phyloP scores from a whole-genome alignment of 768 basidiomycete genomes.

The Rhodosporidiobolus sp. region DNA sequence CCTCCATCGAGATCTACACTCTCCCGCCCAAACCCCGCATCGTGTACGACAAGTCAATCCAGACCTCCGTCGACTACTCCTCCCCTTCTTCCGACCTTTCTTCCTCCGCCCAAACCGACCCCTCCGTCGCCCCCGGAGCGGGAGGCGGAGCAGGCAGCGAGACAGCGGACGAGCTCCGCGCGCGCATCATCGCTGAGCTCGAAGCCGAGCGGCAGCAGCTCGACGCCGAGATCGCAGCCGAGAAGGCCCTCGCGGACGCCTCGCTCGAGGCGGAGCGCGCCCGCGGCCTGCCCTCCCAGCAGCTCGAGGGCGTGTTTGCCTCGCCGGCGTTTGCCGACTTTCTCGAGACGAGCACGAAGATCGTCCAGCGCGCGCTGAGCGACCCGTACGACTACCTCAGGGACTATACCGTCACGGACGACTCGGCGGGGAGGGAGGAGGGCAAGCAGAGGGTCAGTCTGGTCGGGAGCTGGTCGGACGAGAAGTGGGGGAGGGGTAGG shows the following conservation, averaged over 20 bases:
- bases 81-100: constrained; percentile 19
- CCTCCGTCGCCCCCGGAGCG: constrained; percentile 53
- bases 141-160: constrained; percentile 83
- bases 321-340: constrained; percentile 91
- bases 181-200: constrained; percentile 64
- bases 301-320: constrained; percentile 73
- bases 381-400: constrained; percentile 95
- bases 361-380: constrained; percentile 88
- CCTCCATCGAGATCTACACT: constrained; percentile 11
- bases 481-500: constrained; percentile 83
- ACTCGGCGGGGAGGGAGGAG: constrained; percentile 76
- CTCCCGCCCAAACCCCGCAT: constrained; percentile 28
- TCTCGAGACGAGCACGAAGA: constrained; percentile 89
- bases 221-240: constrained; percentile 76
- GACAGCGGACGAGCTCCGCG: constrained; percentile 71
- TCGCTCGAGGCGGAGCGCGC: constrained; percentile 76
- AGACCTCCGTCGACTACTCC: constrained; percentile 35
- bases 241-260: constrained; percentile 75
- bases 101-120: constrained; percentile 56
- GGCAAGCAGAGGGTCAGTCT: constrained; percentile 76
- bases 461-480: constrained; percentile 92
- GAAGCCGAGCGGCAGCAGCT: constrained; percentile 65
- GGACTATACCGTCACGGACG: constrained; percentile 76
- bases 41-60: constrained; percentile 44
- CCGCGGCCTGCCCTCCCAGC: constrained; percentile 80